Evolutionary conservation across 1,284 basidiomycete genomes (phyloP), one percentile per base, ranked within the genome.

Genomic region (Chalciporus piperatoides): DNA sequence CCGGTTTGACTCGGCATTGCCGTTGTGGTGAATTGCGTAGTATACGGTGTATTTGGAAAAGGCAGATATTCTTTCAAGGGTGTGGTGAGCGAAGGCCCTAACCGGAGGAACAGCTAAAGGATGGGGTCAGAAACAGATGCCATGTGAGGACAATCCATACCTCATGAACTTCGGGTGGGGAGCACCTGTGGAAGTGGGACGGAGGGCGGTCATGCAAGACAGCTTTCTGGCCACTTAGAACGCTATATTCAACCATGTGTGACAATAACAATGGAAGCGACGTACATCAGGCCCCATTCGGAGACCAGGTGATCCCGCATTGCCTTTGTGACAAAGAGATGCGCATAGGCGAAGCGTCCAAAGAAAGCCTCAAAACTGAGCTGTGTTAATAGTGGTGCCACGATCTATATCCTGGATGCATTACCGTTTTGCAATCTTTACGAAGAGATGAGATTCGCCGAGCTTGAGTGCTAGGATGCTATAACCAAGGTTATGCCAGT

Each of bases 401-500:
- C 28, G 17, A 10, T 6, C 41, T 19, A 42, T 15, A 25, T 42
- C 28, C 32, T 35, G 12, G 24, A 25, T n/a, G 35, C 38, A 67
- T 8, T 58, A 94, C 92, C 77, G 78, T 69, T 80, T 82, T 0
- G 91, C 86, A 11, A 96, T 61, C 48, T 68, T 77, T 24, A 97
- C 92, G 49, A 96, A 76, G 0, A 75, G 67, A 59, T 92, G 88
- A 0, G 69, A 64, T 0, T 73, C 52, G 0, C 92, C 90, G 7
- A 96, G 70, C 55, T 85, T 86, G 52, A 99, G 71, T 0, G 88
- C 90, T 28, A 99, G 79, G 44, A 99, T 94, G 50, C 87, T 97
- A 65, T 93, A 96, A 6, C 94, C 95, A 8, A 96, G 81, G 67
- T 99, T 99, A 68, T 99, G 97, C 97, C 97, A 99, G 71, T 99